Conservation (phyloP, 2,329 filamentous ascomycete species). For the Calonectria fujianensis region DNA sequence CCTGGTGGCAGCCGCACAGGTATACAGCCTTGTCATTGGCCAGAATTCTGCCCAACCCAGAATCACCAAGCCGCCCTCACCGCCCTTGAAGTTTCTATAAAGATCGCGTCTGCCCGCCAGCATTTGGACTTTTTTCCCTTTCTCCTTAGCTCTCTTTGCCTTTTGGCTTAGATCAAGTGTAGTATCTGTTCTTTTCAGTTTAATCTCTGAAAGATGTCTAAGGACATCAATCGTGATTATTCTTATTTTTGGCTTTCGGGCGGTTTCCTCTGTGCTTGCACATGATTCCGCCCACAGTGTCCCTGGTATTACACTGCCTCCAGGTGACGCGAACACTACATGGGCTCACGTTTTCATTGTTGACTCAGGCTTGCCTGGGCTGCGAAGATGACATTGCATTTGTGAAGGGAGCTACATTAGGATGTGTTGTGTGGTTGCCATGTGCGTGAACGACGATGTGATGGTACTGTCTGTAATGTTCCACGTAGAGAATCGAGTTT, state of each 20-base stretch:
- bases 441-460: too few relatives aligned
- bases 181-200: conserved; percentile 98
- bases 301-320: conserved; percentile 68
- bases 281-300: conserved; percentile 64
- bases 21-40: conserved; percentile 28
- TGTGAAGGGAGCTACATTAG: too few relatives aligned
- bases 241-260: conserved; percentile 74
- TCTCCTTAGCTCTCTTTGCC: conserved; percentile 66
- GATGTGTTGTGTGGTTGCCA: too few relatives aligned
- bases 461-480: not conserved
- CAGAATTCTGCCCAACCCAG: conserved; percentile 47
- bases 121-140: conserved; percentile 55
- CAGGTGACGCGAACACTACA: conserved; percentile 64
- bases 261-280: conserved; percentile 65
- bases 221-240: conserved; percentile 85
- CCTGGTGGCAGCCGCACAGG: conserved; percentile 14
- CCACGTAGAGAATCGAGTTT: too few relatives aligned
- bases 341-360: conserved; percentile 62
- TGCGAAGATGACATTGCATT: conserved; percentile 68
- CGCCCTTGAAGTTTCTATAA: conserved; percentile 54
- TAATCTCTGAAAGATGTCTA: conserved; percentile 92
- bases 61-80: conserved; percentile 43
- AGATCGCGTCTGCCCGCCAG: conserved; percentile 40
- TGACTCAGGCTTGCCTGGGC: conserved; percentile 60
- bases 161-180: conserved; percentile 92